Percentiles rank a stretch among this genome's conserved stretches.
phyloP scores from a whole-genome alignment of 1,284 basidiomycete genomes.

The Cryptococcus depauperatus region DNA sequence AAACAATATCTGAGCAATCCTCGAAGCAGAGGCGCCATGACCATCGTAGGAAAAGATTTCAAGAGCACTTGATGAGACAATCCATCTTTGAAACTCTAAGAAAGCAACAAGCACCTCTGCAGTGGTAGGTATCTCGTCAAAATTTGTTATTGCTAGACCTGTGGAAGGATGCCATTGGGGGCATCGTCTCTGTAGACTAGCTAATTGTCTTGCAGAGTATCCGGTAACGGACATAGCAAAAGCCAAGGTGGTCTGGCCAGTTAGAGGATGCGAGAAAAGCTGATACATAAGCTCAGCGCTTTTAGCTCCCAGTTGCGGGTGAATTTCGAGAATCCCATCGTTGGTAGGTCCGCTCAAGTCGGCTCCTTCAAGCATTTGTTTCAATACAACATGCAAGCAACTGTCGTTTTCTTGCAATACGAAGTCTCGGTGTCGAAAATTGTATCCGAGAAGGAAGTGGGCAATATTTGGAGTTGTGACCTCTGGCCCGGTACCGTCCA shows the following conservation, averaged over 20 bases:
- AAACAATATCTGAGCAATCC: conserved; percentile 66
- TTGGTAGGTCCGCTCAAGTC: conserved; percentile 47
- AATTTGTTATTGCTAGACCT: conserved; percentile 59
- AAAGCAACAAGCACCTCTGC: conserved; percentile 67
- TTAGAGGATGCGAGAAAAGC: conserved; percentile 75
- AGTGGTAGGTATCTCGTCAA: conserved; percentile 69
- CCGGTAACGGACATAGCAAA: conserved; percentile 83
- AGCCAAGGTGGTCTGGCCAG: conserved; percentile 71
- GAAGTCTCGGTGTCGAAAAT: conserved; percentile 47
- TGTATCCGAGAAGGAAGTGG: conserved; percentile 80
- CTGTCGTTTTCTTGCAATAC: conserved; percentile 46
- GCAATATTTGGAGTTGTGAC: conserved; percentile 73
- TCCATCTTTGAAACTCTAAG: conserved; percentile 71
- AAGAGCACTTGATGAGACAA: conserved; percentile 78
- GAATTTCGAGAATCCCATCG: conserved; percentile 54
- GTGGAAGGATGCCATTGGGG: conserved; percentile 53
- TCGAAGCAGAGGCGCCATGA: conserved; percentile 62
- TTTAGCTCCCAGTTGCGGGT: conserved; percentile 77
- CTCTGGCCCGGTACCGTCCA: conserved; percentile 63
- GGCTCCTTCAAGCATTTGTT: conserved; percentile 63
- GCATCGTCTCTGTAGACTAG: conserved; percentile 45
- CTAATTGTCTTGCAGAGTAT: conserved; percentile 79
- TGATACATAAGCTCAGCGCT: conserved; percentile 77
- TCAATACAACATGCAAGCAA: conserved; percentile 72
- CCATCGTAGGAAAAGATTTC: conserved; percentile 81